Evolutionary conservation across 2,329 filamentous ascomycete species (phyloP), one percentile per base, ranked within the genome.

Genomic region (Emmonsiellopsis sp.): DNA sequence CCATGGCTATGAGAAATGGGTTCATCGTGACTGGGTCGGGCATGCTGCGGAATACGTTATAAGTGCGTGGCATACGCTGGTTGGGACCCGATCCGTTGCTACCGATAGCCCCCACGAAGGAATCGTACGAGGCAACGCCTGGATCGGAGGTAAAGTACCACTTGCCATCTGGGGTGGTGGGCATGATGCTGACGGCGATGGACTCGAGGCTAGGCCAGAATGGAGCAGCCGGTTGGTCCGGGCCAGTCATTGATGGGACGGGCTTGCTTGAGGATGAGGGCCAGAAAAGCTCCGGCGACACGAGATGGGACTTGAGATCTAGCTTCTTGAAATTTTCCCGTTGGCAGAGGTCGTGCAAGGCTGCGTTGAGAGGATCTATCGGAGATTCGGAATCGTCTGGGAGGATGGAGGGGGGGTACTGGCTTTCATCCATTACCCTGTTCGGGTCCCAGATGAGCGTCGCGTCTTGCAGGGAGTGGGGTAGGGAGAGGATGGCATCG

Each of bases 1-100:
- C 52, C 45, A 53, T 50, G 21, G 52, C 52, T 7, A 50, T 53
- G 31, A 53, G 45, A 7, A 53, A 31, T 13, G 52, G 52, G 17
- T 49, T 32, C 17, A 53, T 49, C 31, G 14, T 53, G 21, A 13
- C 52, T 32, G 52, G 45, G 13, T 42, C 37, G 6, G 45, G 52
- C 13, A 53, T 27, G 34, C 14, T 42, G 27, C 52, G 52, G 31
- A 49, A 53, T 6, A n/a, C 21, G 21, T 50, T 53, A 13, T 27
- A 14, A 4, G 17, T 8, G 14, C 2, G 21, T 8, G 27, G 14
- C 13, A 6, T 42, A 9, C 42, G 10, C 13, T 36, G 36, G 36
- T 39, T n/a, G 36, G 36, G 13, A 39, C 13, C 34, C 36, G 36
- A n/a, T 6, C 3, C 1, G 36, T 39, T 39, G 36, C 13, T 42